Evolutionary conservation across 31 red algal genomes (phyloP).

Genomic region (Asparagopsis taxiformis): DNA sequence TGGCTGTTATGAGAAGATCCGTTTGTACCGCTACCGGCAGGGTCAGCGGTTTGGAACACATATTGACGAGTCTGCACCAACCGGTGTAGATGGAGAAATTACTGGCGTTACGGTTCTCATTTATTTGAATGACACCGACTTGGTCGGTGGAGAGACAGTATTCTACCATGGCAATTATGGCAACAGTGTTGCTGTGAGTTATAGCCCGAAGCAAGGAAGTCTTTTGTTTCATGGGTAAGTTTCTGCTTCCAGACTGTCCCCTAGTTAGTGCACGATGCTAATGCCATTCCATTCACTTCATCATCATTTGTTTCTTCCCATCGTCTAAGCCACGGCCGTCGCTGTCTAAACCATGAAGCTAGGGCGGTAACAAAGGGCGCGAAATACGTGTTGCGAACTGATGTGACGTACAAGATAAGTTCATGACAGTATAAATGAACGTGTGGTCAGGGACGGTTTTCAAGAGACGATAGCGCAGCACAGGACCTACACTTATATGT

Average conservation of each 20-base stretch:
- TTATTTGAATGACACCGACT: constrained; percentile 23
- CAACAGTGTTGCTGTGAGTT: constrained; percentile 2
- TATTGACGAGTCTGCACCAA: constrained; percentile 19
- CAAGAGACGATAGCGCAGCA: too few species aligned
- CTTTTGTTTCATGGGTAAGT: constrained; percentile 17
- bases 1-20: constrained; percentile 21
- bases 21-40: constrained; percentile 12
- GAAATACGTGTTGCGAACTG: constrained; percentile 30
- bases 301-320: background rate
- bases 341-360: constrained; percentile 26
- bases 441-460: background rate
- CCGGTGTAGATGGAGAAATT: constrained; percentile 8
- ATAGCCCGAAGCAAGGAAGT: constrained; percentile 3
- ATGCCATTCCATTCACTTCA: background rate
- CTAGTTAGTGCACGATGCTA: background rate
- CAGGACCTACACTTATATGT: too few species aligned
- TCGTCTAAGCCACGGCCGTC: constrained; percentile 10
- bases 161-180: constrained; percentile 23
- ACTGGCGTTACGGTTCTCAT: constrained; percentile 24
- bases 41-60: constrained; percentile 39
- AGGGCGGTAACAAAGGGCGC: constrained; percentile 14
- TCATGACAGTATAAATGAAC: background rate
- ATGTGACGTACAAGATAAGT: constrained; percentile 2
- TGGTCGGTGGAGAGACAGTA: constrained; percentile 29
- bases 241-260: background rate